phyloP scores from a whole-genome alignment of 495 filamentous ascomycete species.

The Letharia lupina region DNA sequence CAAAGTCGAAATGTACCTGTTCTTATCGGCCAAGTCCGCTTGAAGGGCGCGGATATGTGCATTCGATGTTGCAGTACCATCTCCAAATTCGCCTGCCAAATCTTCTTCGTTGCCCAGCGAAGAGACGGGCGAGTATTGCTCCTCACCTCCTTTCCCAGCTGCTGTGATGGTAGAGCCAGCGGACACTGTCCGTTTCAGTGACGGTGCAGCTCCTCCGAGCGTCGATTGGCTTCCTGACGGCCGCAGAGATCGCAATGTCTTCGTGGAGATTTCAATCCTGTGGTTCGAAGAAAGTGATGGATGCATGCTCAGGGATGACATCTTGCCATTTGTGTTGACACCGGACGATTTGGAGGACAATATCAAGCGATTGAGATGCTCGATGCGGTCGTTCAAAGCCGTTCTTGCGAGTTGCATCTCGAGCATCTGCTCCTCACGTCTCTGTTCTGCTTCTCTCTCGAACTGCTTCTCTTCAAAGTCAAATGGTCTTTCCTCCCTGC shows the following conservation, averaged over 20 bases:
- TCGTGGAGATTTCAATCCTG: slow-evolving; percentile 29
- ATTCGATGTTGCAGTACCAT: slow-evolving; percentile 72
- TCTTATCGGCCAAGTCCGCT: slow-evolving; percentile 89
- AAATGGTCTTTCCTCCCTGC: slow-evolving; percentile 43
- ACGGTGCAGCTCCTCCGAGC: slow-evolving; percentile 41
- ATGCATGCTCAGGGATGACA: slow-evolving; percentile 64
- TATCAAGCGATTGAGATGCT: slow-evolving; percentile 93
- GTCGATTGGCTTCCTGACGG: slow-evolving; percentile 70
- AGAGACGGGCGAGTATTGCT: slow-evolving; percentile 31
- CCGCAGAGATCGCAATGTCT: slow-evolving; percentile 45
- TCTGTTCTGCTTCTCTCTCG: slow-evolving; percentile 71
- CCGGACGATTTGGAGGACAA: slow-evolving; percentile 91
- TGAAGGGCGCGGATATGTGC: slow-evolving; percentile 82
- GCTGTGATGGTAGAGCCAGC: slow-evolving; percentile 56
- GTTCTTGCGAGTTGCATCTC: slow-evolving; percentile 97
- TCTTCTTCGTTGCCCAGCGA: slow-evolving; percentile 57
- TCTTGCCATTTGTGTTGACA: slow-evolving; percentile 67
- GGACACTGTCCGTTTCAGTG: slow-evolving; percentile 55
- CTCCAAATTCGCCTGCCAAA: slow-evolving; percentile 66
- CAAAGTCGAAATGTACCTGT: slow-evolving; percentile 87
- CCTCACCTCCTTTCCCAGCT: slow-evolving; percentile 36
- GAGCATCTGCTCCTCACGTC: slow-evolving; percentile 94
- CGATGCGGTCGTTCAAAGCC: slow-evolving; percentile 91
- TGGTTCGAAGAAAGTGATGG: slow-evolving; percentile 51
- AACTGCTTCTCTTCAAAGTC: slow-evolving; percentile 62